phyloP scores from a whole-genome alignment of 73 alveolate species.

The Paramecium sexaurelia region DNA sequence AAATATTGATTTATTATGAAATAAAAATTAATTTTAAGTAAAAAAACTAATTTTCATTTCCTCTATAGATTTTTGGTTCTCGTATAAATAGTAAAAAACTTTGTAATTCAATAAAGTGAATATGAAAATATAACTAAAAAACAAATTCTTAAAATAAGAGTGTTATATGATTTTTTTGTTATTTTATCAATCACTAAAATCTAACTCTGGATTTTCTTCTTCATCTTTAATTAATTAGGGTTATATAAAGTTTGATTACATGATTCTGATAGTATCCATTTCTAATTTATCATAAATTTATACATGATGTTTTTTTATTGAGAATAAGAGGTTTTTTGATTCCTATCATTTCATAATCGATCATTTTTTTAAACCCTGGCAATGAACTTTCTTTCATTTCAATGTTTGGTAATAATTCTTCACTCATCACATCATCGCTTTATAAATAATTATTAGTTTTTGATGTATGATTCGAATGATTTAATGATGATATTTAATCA shows the following conservation, averaged over 20 bases:
- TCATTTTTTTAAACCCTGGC: neutral
- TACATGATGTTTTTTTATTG: neutral
- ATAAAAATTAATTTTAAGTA: too few relatives aligned
- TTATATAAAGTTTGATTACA: neutral
- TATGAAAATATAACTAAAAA: too few relatives aligned
- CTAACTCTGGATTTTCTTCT: neutral
- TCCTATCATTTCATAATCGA: conserved; percentile 17
- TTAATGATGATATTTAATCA: neutral
- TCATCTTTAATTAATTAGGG: conserved; percentile 24
- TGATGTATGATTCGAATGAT: neutral
- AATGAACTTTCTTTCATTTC: neutral
- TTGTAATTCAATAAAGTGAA: too few relatives aligned
- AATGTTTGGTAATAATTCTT: neutral
- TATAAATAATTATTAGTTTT: neutral
- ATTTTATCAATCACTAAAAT: neutral
- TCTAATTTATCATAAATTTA: neutral
- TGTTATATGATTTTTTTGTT: too few relatives aligned
- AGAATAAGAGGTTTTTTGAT: neutral
- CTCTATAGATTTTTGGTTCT: too few relatives aligned
- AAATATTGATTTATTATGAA: too few relatives aligned
- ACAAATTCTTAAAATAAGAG: too few relatives aligned
- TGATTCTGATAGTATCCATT: conserved; percentile 10
- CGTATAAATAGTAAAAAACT: too few relatives aligned
- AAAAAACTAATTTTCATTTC: too few relatives aligned
- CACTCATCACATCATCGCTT: conserved; percentile 27